A percentile compares a stretch with the other conserved stretches of the same genome.
These are phyloP conservation scores for Calocybe gangraenosa DNA, from an alignment of 768 basidiomycete genomes.

Conservation along the genomic window DNA sequence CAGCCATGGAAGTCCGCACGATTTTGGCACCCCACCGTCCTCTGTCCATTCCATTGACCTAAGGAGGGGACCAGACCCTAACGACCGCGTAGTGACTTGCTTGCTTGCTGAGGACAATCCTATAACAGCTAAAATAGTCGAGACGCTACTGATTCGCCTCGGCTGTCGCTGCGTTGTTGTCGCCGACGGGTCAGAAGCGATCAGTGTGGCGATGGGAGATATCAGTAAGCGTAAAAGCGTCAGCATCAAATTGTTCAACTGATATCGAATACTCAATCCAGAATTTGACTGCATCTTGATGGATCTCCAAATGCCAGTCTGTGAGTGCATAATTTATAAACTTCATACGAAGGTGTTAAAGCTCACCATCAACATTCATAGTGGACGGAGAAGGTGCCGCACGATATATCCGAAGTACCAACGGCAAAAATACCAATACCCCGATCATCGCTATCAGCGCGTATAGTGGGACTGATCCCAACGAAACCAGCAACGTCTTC, in stretches of 20 bases:
- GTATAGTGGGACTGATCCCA: constrained; percentile 69
- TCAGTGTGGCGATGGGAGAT: constrained; percentile 95
- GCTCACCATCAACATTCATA: constrained; percentile 18
- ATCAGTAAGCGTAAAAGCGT: constrained; percentile 66
- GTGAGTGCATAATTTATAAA: constrained; percentile 51
- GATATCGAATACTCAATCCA: constrained; percentile 27
- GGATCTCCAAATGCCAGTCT: constrained; percentile 92
- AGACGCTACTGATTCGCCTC: constrained; percentile 88
- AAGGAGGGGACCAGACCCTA: constrained; percentile 71
- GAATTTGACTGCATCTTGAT: constrained; percentile 96
- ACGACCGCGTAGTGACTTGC: constrained; percentile 88
- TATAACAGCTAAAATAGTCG: constrained; percentile 95
- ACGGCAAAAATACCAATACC: constrained; percentile 89
- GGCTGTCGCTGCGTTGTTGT: constrained; percentile 96
- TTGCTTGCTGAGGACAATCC: constrained; percentile 97
- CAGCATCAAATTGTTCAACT: constrained; percentile 12
- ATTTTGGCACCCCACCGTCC: constrained; percentile 68
- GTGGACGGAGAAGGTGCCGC: constrained; percentile 97
- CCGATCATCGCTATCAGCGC: constrained; percentile 93
- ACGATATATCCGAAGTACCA: constrained; percentile 94
- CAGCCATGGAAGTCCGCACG: constrained; percentile 29
- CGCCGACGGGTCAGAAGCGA: constrained; percentile 93
- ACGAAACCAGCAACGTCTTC: constrained; percentile 65
- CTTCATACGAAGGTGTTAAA: neutral
- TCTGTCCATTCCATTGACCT: constrained; percentile 84